Evolutionary conservation across 2,329 filamentous ascomycete species (phyloP), one percentile per base, ranked within the genome.

Genomic region (Verticillium klebahnii): DNA sequence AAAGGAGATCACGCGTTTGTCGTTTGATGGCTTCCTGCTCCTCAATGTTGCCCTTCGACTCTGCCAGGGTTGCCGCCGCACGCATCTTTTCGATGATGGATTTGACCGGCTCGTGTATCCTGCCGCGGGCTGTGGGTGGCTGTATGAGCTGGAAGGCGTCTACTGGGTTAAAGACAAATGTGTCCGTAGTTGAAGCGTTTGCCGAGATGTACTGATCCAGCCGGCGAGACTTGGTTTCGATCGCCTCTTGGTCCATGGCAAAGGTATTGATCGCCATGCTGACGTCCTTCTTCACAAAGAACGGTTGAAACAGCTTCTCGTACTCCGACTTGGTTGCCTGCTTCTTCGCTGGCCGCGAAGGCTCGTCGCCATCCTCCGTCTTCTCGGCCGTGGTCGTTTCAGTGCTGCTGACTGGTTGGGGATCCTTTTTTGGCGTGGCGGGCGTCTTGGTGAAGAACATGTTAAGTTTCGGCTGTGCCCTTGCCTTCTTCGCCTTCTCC

Each of bases 271-370:
- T 80, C 0, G 93, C 92, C 60, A 97, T 68, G n/a, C 77, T 84
- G 1, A 92, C 90, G 69, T 92, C 84, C 2, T 87, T 82, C 62
- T 92, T 89, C 56, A 95, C 71, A 65, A 90, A 93, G 73, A 97
- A 98, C 0, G 91, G 88, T 36, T 92, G 84, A 69, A 98, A 98
- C 39, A 82, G 79, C 67, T 86, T 87, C 19, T 90, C 78, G 67
- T 92, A 93, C 55, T 85, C 82, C 0, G 84, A 81, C 29, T 75
- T 67, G 60, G 70, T 65, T 8, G 66, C 34, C 29, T 71, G 68
- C 45, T 68, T 66, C 19, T 67, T 61, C 2, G 61, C 19, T 11
- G 65, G 60, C 11, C 62, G 63, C 15, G 63, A 5, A 29, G 39
- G 29, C 14, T 54, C 25, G 8, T 25, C 19, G 31, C 19, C 56